phyloP scores from a whole-genome alignment of 1,139 yeast genomes.

The Saccharomyces hybrid region DNA sequence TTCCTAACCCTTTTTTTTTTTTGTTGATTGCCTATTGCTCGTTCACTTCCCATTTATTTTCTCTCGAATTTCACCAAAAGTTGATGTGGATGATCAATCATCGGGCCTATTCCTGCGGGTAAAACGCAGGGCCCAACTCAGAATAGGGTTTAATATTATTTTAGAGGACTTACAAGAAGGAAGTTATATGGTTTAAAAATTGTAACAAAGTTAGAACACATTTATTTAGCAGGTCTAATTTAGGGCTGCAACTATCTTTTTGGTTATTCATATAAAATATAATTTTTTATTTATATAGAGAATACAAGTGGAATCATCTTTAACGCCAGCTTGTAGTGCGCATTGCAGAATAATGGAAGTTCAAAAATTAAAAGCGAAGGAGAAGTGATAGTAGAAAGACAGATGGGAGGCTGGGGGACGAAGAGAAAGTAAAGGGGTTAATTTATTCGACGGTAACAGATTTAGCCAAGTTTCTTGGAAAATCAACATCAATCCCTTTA shows the following conservation, averaged over 20 bases:
- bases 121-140: not conserved
- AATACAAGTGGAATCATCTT: not conserved
- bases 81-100: not conserved
- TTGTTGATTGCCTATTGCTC: not conserved
- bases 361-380: not conserved
- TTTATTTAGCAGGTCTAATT: not conserved
- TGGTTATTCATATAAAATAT: not conserved
- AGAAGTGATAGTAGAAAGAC: not conserved
- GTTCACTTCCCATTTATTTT: not conserved
- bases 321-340: not conserved
- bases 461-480: conserved; percentile 98
- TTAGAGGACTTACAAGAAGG: not conserved
- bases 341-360: not conserved
- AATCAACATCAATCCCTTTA: conserved; percentile 95
- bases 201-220: not conserved
- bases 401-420: not conserved
- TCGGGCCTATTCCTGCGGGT: not conserved
- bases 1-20: not conserved
- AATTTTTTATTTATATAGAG: not conserved
- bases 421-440: not conserved
- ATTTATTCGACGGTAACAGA: conserved; percentile 78
- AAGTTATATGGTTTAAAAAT: not conserved
- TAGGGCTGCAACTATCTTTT: not conserved
- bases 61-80: not conserved
- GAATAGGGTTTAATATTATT: not conserved